Percentiles rank a stretch among this genome's conserved stretches.
These are phyloP conservation scores for Casuarina cunninghamiana DNA, from an alignment of 306 rosid genomes.

Conservation along the genomic window DNA sequence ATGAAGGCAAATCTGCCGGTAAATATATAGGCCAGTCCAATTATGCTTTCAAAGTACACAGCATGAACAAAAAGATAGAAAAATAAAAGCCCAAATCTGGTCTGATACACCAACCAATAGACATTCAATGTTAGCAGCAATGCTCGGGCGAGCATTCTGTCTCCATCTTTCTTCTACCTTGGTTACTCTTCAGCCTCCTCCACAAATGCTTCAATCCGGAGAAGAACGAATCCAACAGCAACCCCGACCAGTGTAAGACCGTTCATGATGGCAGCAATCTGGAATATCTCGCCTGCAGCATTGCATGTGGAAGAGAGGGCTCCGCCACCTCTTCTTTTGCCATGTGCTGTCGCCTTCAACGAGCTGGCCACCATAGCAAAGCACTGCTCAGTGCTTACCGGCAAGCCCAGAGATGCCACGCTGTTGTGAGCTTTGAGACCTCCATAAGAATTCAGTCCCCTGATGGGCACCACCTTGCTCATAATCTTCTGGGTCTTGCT, in stretches of 20 bases:
- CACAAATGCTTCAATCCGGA: conserved; percentile 33
- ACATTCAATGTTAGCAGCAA: neutral
- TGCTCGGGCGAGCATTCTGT: neutral
- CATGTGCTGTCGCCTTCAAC: conserved; percentile 10
- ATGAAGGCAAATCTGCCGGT: neutral
- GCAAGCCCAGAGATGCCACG: conserved; percentile 28
- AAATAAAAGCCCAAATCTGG: neutral
- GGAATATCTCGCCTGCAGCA: conserved; percentile 20
- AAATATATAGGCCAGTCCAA: neutral
- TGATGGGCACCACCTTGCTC: conserved; percentile 9
- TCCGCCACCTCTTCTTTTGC: conserved; percentile 31
- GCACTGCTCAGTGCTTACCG: conserved; percentile 34
- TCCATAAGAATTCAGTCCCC: conserved; percentile 32
- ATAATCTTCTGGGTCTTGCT: conserved; percentile 25
- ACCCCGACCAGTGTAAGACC: neutral
- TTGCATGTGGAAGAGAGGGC: conserved; percentile 37
- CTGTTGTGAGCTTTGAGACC: conserved; percentile 33
- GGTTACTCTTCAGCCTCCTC: conserved; percentile 23
- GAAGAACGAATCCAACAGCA: conserved; percentile 42
- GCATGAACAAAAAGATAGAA: neutral
- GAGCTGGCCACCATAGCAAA: conserved; percentile 32
- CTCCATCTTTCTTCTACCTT: neutral
- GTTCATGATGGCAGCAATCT: conserved; percentile 7
- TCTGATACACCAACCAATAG: neutral
- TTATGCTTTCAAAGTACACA: neutral